phyloP scores from a whole-genome alignment of 2,329 filamentous ascomycete genomes.

The Pseudopyrenochaeta lycopersici region DNA sequence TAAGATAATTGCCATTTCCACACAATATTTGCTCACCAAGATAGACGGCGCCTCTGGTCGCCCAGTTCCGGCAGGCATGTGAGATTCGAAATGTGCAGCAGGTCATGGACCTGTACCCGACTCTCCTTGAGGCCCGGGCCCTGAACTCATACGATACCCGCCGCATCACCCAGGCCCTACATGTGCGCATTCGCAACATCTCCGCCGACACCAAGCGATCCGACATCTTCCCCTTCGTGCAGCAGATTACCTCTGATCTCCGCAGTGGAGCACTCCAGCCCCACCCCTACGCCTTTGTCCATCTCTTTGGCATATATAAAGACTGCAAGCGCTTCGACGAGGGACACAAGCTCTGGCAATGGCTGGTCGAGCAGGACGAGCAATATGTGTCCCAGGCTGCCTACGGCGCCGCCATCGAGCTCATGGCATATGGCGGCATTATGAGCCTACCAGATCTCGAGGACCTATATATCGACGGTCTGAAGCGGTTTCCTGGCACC shows the following conservation, averaged over 20 bases:
- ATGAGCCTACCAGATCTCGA: constrained; percentile 54
- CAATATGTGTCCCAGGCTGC: constrained; percentile 52
- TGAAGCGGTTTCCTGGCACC: constrained; percentile 58
- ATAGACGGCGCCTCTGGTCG: neutral
- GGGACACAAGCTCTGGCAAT: constrained; percentile 57
- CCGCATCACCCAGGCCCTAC: constrained; percentile 48
- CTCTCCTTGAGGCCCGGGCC: constrained; percentile 16
- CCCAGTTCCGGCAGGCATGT: constrained; percentile 28
- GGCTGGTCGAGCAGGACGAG: constrained; percentile 55
- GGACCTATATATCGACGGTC: constrained; percentile 53
- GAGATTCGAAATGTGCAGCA: constrained; percentile 19
- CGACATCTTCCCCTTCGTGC: constrained; percentile 41
- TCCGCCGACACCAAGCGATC: constrained; percentile 6
- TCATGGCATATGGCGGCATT: constrained; percentile 54
- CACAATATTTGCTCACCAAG: neutral
- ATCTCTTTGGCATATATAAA: constrained; percentile 58
- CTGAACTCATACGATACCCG: constrained; percentile 34
- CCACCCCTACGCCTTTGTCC: constrained; percentile 52
- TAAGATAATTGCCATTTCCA: neutral
- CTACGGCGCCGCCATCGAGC: constrained; percentile 61
- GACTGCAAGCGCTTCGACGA: constrained; percentile 52
- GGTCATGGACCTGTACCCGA: constrained; percentile 41
- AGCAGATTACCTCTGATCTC: constrained; percentile 53
- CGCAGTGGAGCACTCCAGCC: constrained; percentile 45
- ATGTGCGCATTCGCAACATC: constrained; percentile 41